A percentile compares a stretch with the other conserved stretches of the same genome.
phyloP scores from a whole-genome alignment of 129 eudicot genomes.

The Pulicaria dysenterica region DNA sequence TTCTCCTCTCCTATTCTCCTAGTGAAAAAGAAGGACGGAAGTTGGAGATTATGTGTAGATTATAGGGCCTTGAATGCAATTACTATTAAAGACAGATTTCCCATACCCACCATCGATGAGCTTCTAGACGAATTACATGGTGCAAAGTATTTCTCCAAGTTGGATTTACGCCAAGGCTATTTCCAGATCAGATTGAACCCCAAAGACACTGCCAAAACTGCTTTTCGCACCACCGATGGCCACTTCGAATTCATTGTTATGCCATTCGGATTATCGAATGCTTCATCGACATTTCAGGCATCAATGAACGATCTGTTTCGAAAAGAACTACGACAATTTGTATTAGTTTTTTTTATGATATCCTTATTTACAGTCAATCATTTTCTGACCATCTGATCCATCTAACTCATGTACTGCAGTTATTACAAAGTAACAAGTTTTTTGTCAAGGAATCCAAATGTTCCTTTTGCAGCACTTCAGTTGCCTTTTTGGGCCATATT shows the following conservation, averaged over 20 bases:
- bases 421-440: background rate
- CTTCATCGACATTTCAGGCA: background rate
- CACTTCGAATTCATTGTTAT: background rate
- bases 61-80: too few relatives aligned
- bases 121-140: background rate
- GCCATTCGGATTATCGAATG: background rate
- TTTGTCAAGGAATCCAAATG: background rate
- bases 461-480: background rate
- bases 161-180: background rate
- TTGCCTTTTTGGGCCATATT: background rate
- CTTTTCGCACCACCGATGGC: background rate
- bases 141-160: background rate
- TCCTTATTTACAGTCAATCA: background rate
- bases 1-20: too few relatives aligned
- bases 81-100: too few relatives aligned
- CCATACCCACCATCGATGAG: background rate
- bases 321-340: background rate
- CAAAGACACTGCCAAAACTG: background rate
- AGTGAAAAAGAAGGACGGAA: too few relatives aligned
- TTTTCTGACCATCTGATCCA: background rate
- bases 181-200: background rate
- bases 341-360: background rate
- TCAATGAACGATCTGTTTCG: too few relatives aligned
- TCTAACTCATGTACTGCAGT: background rate
- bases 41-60: too few relatives aligned